Percentiles rank a stretch among this genome's conserved stretches.
These are phyloP conservation scores for Pythium apleroticum DNA, from an alignment of 352 stramenopile species.

Conservation along the genomic window DNA sequence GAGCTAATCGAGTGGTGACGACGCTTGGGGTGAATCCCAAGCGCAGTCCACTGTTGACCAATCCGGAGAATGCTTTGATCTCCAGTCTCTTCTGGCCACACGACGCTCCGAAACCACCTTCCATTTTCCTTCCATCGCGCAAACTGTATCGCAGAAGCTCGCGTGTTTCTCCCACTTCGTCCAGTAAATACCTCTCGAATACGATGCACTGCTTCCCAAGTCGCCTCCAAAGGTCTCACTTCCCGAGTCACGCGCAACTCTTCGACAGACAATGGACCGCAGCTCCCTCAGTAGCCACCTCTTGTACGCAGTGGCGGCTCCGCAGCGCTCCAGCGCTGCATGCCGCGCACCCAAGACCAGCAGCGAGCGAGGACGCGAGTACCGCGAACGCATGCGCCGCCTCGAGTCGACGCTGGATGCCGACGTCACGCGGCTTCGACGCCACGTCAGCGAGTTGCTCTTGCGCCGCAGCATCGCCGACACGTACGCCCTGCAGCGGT, in stretches of 20 bases:
- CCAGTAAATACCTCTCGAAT: too few relatives aligned
- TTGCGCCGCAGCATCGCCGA: conserved; percentile 7
- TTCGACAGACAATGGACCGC: background rate
- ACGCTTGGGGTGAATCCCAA: background rate
- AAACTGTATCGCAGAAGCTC: too few relatives aligned
- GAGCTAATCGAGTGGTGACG: background rate
- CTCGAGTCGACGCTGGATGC: conserved; percentile 32
- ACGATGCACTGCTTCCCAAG: too few relatives aligned
- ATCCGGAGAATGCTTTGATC: too few relatives aligned
- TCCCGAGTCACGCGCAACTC: background rate
- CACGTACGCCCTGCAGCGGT: conserved; percentile 11
- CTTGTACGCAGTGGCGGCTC: background rate
- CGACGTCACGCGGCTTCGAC: conserved; percentile 33
- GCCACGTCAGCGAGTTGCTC: conserved; percentile 15
- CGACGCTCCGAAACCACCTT: too few relatives aligned
- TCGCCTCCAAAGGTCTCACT: too few relatives aligned
- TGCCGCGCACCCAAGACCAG: conserved; percentile 8
- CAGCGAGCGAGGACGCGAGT: conserved; percentile 24
- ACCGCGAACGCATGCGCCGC: conserved; percentile 30
- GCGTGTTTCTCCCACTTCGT: too few relatives aligned
- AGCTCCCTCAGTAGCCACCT: background rate
- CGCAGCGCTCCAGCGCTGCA: background rate
- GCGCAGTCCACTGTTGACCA: too few relatives aligned
- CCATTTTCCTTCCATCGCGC: too few relatives aligned
- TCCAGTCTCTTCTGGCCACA: too few relatives aligned